These are phyloP conservation scores for Garcia nutans DNA, from an alignment of 345 rosid genomes.

Conservation along the genomic window DNA sequence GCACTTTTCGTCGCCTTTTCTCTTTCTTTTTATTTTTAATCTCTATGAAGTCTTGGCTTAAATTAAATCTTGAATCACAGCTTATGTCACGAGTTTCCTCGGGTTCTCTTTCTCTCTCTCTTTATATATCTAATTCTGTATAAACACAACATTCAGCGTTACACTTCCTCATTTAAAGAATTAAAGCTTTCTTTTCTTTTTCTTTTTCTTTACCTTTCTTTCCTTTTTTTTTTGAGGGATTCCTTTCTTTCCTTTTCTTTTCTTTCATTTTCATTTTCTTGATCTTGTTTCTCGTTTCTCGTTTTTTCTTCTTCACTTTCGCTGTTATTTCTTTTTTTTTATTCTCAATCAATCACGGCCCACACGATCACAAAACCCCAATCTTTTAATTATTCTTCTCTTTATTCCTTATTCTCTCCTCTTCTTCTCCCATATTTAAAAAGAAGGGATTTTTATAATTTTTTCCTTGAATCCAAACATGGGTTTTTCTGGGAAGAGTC, in stretches of 20 bases:
- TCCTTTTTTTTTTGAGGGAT: too few species aligned
- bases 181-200: slow-evolving; percentile 19
- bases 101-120: slow-evolving; percentile 48
- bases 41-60: background rate
- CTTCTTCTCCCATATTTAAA: background rate
- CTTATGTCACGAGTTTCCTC: slow-evolving; percentile 63
- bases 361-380: slow-evolving; percentile 6
- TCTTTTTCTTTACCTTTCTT: background rate
- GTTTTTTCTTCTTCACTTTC: slow-evolving; percentile 32
- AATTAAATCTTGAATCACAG: slow-evolving; percentile 13
- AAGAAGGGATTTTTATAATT: background rate
- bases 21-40: background rate
- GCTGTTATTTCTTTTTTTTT: slow-evolving; percentile 39
- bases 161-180: slow-evolving; percentile 25
- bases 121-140: slow-evolving; percentile 5
- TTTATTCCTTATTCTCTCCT: slow-evolving; percentile 40
- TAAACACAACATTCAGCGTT: slow-evolving; percentile 31
- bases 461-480: slow-evolving; percentile 27
- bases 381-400: slow-evolving; percentile 30
- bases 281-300: background rate
- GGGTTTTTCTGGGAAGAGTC: slow-evolving; percentile 57
- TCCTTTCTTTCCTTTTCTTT: slow-evolving; percentile 12
- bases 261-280: slow-evolving; percentile 18
- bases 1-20: slow-evolving; percentile 7
- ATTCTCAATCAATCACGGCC: slow-evolving; percentile 31